Evolutionary conservation across 257 asterid genomes (phyloP).

Genomic region (Fraxinus pennsylvanica): DNA sequence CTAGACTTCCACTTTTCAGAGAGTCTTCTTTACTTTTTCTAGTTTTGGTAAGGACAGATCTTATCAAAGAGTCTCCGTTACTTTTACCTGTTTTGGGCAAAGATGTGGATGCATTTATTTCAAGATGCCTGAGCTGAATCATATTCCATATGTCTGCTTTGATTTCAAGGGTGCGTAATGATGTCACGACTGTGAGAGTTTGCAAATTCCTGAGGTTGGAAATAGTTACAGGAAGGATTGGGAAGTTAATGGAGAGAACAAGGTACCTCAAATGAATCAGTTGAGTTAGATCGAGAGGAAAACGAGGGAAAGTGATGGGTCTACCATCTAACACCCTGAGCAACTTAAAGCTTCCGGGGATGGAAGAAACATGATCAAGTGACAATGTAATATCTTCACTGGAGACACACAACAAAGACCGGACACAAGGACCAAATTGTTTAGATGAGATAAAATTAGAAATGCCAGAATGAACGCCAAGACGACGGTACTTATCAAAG

Average conservation of each 20-base stretch:
- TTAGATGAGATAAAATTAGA: constrained; percentile 36
- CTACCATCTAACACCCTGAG: constrained; percentile 54
- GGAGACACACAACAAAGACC: constrained; percentile 57
- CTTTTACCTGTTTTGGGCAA: constrained; percentile 39
- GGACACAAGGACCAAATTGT: constrained; percentile 47
- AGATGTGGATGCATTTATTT: constrained; percentile 44
- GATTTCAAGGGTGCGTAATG: constrained; percentile 41
- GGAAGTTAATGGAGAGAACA: constrained; percentile 40
- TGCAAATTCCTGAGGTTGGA: constrained; percentile 59
- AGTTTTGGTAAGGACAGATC: neutral
- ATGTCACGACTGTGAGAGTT: constrained; percentile 46
- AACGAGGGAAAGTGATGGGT: constrained; percentile 42
- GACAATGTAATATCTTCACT: constrained; percentile 37
- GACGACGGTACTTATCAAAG: constrained; percentile 43
- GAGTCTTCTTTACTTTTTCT: neutral
- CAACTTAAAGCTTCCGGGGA: constrained; percentile 49
- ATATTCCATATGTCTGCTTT: constrained; percentile 56
- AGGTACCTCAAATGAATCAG: constrained; percentile 56
- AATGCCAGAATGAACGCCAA: constrained; percentile 51
- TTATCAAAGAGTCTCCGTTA: constrained; percentile 28
- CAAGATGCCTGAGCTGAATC: constrained; percentile 56
- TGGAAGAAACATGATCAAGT: constrained; percentile 35
- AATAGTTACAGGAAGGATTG: constrained; percentile 38
- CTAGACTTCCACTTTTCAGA: constrained; percentile 34
- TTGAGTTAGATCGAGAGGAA: constrained; percentile 42